Base-by-base conservation (phyloP, 192 early-diverging fungal species). In the Cladochytrium replicatum region DNA sequence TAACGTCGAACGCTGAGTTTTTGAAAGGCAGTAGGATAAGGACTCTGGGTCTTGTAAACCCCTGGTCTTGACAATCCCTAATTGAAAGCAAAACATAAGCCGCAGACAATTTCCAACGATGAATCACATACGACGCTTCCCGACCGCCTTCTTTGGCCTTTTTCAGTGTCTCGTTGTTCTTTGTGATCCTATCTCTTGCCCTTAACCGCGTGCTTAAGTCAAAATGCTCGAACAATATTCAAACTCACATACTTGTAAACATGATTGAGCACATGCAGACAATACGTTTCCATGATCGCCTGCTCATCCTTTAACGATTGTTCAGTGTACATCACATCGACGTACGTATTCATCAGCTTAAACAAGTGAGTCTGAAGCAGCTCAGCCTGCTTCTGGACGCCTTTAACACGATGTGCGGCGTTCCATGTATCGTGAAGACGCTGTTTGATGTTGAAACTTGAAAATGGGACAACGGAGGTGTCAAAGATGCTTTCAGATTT, bases 21-120 rank as follows among this genome's bases (percentile, higher is more conserved):
- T 84, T 78, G 64, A 90, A 88, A 3, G 95, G 95, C 22, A 88
- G 27, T 2, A 99, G 46, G 50, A 99, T 87, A 47, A 99, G 66
- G 0, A 94, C 89, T 41, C 85, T 87, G 1, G 95, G 89, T 3
- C 92, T 68, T 3, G 95, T 96, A 43, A 94, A 99, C 27, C 91
- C 93, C 63, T 95, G 93, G 58, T 99, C 95, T 6, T 90, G 80
- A 19, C 82, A 65, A 57, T 98, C 94, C 19, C 81, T 34, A 64
- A 44, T 53, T 32, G 5, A 4, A 34, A 46, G 22, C 9, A 3
- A 21, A 34, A 24, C 31, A 6, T 6, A 21, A 21, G 42, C 26
- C n/a, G 3, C 29, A 15, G 7, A 54, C n/a, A 11, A n/a, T 11
- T 54, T 8, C 2, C 1, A 50, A 29, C 44, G 15, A 17, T 19